Evolutionary conservation across 345 rosid genomes (phyloP).

Genomic region (Pistacia integerrima): DNA sequence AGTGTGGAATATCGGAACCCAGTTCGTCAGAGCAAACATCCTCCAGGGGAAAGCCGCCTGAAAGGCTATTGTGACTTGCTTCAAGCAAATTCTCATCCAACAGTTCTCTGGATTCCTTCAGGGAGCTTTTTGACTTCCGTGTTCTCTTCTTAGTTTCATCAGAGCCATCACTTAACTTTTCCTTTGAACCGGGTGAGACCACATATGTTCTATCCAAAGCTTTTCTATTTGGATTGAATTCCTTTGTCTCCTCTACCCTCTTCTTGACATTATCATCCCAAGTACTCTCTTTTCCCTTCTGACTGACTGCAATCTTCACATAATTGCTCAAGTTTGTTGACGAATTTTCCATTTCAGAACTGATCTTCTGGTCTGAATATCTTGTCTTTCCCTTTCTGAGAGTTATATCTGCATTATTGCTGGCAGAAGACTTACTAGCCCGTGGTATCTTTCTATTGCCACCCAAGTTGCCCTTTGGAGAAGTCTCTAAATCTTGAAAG

Average conservation of each 20-base stretch:
- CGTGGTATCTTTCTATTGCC: conserved; percentile 34
- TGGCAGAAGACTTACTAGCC: conserved; percentile 34
- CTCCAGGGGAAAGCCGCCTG: conserved; percentile 35
- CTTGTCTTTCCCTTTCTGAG: conserved; percentile 25
- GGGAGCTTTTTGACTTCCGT: conserved; percentile 21
- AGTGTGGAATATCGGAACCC: conserved; percentile 43
- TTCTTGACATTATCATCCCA: conserved; percentile 22
- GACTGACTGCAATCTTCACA: conserved; percentile 1
- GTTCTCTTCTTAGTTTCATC: conserved; percentile 33
- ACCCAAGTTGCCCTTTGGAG: conserved; percentile 44
- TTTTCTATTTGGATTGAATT: conserved; percentile 20
- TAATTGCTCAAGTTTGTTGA: conserved; percentile 22
- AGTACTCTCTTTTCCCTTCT: conserved; percentile 21
- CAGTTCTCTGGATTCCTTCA: conserved; percentile 23
- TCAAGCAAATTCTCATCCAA: conserved; percentile 31
- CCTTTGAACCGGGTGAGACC: conserved; percentile 32
- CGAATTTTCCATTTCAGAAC: conserved; percentile 19
- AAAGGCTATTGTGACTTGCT: conserved; percentile 28
- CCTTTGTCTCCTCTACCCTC: conserved; percentile 16
- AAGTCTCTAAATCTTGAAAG: conserved; percentile 42
- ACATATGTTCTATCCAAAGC: conserved; percentile 24
- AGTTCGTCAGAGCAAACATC: conserved; percentile 30
- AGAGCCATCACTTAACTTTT: conserved; percentile 24
- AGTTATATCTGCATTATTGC: conserved; percentile 14
- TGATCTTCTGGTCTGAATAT: conserved; percentile 19